phyloP scores from a whole-genome alignment of 805 yeast genomes.

The Teunomyces funiuensis region DNA sequence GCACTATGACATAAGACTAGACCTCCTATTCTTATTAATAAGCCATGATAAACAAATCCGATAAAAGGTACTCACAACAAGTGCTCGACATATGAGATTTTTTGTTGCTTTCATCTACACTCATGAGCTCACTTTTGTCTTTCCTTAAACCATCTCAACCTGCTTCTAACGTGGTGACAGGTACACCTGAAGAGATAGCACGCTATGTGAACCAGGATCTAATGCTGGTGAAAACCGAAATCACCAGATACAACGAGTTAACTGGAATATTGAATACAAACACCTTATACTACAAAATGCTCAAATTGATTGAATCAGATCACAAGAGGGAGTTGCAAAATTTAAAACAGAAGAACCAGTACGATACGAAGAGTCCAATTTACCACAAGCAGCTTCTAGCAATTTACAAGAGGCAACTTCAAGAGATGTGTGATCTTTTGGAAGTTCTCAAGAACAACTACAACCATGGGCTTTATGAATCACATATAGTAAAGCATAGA shows the following conservation, averaged over 20 bases:
- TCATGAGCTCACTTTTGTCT: constrained; percentile 1
- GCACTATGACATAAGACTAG: constrained; percentile 1
- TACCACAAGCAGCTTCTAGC: constrained; percentile 18
- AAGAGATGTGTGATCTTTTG: constrained; percentile 21
- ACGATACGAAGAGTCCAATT: constrained; percentile 9
- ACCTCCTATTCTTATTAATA: too few relatives aligned
- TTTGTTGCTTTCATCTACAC: not conserved
- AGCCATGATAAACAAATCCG: not conserved
- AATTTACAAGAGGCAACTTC: constrained; percentile 18
- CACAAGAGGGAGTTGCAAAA: constrained; percentile 17
- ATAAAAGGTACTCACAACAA: not conserved
- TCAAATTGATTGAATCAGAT: constrained; percentile 19
- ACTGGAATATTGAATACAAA: constrained; percentile 20
- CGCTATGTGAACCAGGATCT: constrained; percentile 25
- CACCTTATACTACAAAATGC: constrained; percentile 22
- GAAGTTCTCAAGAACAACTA: constrained; percentile 23
- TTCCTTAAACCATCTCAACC: not conserved
- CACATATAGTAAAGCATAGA: constrained; percentile 12
- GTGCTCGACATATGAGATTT: not conserved
- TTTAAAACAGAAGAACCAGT: constrained; percentile 13
- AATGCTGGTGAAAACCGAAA: constrained; percentile 18
- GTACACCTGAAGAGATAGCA: constrained; percentile 19
- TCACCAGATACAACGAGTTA: constrained; percentile 21
- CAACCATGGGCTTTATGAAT: constrained; percentile 22
- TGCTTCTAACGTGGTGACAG: constrained; percentile 8